Conservation (phyloP, 2,329 filamentous ascomycete species). For the Diplodia corticola region DNA sequence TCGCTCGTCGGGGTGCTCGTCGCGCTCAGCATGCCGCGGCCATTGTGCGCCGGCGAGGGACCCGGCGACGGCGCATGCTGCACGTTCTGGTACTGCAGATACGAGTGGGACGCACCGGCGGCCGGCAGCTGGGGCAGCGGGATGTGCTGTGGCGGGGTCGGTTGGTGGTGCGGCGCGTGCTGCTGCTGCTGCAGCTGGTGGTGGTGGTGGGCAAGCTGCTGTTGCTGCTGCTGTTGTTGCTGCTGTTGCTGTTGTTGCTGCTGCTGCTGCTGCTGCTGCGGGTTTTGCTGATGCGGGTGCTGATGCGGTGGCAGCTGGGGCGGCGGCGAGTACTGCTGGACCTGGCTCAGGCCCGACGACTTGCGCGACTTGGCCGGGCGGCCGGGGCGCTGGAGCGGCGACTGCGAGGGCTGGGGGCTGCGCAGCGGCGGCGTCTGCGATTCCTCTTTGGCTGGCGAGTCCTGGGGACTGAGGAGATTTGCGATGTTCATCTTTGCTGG, state of each 20-base stretch:
- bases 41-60: conserved; percentile 16
- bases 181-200: conserved; percentile 1
- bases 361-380: conserved; percentile 38
- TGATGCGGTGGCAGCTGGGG: conserved; percentile 11
- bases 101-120: conserved; percentile 1
- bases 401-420: conserved; percentile 29
- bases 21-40: conserved; percentile 20
- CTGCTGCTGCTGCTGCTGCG: background rate
- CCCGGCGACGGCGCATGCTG: conserved; percentile 18
- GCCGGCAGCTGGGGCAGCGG: conserved; percentile 5
- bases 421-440: conserved; percentile 33
- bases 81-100: conserved; percentile 8
- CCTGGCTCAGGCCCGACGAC: conserved; percentile 48
- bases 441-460: conserved; percentile 41
- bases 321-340: conserved; percentile 35
- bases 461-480: conserved; percentile 50
- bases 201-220: background rate
- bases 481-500: conserved; percentile 49
- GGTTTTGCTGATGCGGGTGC: background rate
- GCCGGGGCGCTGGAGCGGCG: conserved; percentile 31
- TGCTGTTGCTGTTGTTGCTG: conserved; percentile 1
- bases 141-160: conserved; percentile 3
- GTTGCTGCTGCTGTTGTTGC: background rate
- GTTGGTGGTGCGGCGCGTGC: background rate
- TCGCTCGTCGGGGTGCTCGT: conserved; percentile 22